Conservation (phyloP, 768 basidiomycete genomes). For the Exsudoporus frostii region DNA sequence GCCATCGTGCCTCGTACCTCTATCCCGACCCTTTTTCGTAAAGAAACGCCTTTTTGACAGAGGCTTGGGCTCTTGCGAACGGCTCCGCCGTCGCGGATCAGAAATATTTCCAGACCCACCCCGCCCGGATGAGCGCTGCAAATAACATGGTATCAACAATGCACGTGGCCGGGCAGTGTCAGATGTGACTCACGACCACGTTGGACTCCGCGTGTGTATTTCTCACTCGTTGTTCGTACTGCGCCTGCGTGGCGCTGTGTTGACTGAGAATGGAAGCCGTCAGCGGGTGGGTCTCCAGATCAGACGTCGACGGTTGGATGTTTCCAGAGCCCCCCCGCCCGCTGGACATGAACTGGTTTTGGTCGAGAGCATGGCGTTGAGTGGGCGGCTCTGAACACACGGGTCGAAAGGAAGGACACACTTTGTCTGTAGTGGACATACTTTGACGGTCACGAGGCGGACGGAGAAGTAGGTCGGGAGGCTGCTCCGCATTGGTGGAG, state of each 20-base stretch:
- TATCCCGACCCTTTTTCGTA: constrained; percentile 13
- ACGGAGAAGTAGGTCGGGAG: not conserved
- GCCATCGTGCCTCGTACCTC: not conserved
- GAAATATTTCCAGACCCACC: constrained; percentile 29
- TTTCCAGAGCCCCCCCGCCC: constrained; percentile 28
- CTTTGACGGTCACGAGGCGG: not conserved
- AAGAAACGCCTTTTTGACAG: constrained; percentile 8
- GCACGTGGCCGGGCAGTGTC: not conserved
- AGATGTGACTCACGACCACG: constrained; percentile 15
- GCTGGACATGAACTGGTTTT: constrained; percentile 16
- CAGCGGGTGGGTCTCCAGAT: constrained; percentile 18
- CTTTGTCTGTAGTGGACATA: not conserved
- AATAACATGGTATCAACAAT: not conserved
- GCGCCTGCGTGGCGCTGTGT: constrained; percentile 9
- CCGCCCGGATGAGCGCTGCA: constrained; percentile 26
- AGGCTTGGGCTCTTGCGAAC: constrained; percentile 1
- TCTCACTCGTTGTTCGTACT: constrained; percentile 18
- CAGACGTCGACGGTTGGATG: constrained; percentile 6
- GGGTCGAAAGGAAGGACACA: not conserved
- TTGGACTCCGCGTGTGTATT: constrained; percentile 14
- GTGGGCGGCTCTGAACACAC: not conserved
- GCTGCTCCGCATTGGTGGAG: not conserved
- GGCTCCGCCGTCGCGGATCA: constrained; percentile 3
- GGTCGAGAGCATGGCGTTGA: not conserved
- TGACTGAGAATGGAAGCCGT: constrained; percentile 24